A percentile compares a stretch with the other conserved stretches of the same genome.
phyloP scores from a whole-genome alignment of 2,329 filamentous ascomycete genomes.

The Sclerotinia sclerotiorum region DNA sequence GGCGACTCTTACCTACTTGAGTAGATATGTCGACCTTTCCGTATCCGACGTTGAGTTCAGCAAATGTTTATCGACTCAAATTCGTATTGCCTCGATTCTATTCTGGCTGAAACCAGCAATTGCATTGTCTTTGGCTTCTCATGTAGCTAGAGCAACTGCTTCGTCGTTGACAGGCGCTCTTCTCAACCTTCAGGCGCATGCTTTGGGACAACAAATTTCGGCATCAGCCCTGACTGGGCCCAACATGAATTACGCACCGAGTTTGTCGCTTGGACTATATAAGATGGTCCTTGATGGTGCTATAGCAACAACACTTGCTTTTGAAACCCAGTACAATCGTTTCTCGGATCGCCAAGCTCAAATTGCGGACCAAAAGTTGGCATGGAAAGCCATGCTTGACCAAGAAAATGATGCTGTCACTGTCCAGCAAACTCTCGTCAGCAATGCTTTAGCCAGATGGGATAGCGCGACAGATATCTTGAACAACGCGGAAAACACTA shows the following conservation, averaged over 20 bases:
- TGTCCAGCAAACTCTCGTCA: background rate
- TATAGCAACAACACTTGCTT: background rate
- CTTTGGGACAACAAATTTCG: background rate
- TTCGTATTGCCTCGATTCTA: background rate
- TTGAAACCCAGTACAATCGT: slow-evolving; percentile 1
- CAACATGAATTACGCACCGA: background rate
- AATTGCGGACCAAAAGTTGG: background rate
- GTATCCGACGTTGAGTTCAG: background rate
- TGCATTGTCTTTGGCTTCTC: background rate
- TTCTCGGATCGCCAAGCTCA: background rate
- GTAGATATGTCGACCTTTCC: background rate
- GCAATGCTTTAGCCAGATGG: background rate
- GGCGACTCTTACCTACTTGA: background rate
- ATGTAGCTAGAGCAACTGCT: background rate
- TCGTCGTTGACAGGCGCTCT: background rate
- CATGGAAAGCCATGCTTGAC: background rate
- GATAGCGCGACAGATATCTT: slow-evolving; percentile 1
- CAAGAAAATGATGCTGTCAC: background rate
- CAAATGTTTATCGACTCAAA: background rate
- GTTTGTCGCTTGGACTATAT: background rate
- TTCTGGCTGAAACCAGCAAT: background rate
- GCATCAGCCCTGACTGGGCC: background rate
- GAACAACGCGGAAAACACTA: background rate
- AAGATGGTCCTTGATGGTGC: background rate
- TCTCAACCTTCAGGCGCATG: background rate